Conservation (phyloP, 306 rosid genomes). For the Vigna reflexopilosa region DNA sequence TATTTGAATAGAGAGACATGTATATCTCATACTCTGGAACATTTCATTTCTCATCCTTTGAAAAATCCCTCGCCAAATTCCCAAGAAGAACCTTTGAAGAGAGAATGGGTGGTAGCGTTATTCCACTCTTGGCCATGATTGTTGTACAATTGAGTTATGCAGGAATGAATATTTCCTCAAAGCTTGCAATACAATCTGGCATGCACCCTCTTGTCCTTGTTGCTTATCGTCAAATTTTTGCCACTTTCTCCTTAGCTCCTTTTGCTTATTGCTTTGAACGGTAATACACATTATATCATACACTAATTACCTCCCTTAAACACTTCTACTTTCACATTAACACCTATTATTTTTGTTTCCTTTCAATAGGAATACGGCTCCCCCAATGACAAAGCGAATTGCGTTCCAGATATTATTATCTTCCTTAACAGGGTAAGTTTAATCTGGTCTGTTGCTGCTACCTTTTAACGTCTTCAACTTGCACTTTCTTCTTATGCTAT, state of each 20-base stretch:
- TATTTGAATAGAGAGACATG: background rate
- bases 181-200: conserved; percentile 79
- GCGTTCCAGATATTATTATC: conserved; percentile 61
- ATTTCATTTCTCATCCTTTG: too few relatives aligned
- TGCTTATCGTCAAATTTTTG: conserved; percentile 85
- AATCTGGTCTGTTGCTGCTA: background rate
- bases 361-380: conserved; percentile 57
- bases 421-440: conserved; percentile 74
- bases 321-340: background rate
- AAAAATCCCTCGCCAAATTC: background rate
- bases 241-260: conserved; percentile 68
- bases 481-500: too few relatives aligned
- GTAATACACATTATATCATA: conserved; percentile 36
- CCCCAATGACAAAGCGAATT: conserved; percentile 64
- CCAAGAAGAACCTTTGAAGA: conserved; percentile 10
- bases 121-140: conserved; percentile 67
- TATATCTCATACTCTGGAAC: background rate
- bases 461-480: too few relatives aligned
- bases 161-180: conserved; percentile 80
- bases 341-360: background rate
- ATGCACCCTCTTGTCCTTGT: conserved; percentile 86
- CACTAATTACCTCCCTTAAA: too few relatives aligned
- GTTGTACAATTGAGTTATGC: conserved; percentile 65
- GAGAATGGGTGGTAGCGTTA: conserved; percentile 42
- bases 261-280: conserved; percentile 71